Conservation (phyloP, 2,329 filamentous ascomycete species). For the Colletotrichum scovillei region DNA sequence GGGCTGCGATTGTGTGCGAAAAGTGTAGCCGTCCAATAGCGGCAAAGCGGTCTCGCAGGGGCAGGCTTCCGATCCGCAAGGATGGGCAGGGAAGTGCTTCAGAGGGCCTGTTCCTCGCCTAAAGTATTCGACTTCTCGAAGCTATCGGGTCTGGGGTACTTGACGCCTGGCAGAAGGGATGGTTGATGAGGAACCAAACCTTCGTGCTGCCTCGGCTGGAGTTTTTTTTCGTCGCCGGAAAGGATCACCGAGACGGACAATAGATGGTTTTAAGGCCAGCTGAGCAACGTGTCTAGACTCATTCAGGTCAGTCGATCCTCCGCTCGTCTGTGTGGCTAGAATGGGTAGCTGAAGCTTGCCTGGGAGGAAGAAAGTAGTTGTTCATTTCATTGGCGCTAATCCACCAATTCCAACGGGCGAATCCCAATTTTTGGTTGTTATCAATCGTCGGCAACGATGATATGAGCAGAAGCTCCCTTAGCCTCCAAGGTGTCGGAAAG, state of each 20-base stretch:
- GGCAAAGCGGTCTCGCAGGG: background rate
- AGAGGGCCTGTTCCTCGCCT: background rate
- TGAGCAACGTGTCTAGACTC: background rate
- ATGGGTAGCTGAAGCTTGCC: background rate
- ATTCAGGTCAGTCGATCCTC: background rate
- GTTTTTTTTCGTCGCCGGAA: background rate
- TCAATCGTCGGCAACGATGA: background rate
- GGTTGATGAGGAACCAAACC: background rate
- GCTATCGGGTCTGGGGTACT: background rate
- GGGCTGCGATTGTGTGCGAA: background rate
- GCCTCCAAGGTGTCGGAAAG: background rate
- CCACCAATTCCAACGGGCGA: too few relatives aligned
- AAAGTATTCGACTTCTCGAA: conserved; percentile 10
- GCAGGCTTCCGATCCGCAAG: background rate
- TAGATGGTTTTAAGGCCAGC: background rate
- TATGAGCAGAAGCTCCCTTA: background rate
- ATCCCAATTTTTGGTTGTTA: background rate
- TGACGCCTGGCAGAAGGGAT: background rate
- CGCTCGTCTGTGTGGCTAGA: background rate
- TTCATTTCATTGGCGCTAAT: background rate
- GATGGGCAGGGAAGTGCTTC: background rate
- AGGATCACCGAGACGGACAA: background rate
- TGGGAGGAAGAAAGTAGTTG: background rate
- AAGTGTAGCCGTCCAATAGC: background rate
- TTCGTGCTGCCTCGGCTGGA: background rate